Evolutionary conservation across 768 basidiomycete species (phyloP).

Genomic region (Dendrothele bispora): DNA sequence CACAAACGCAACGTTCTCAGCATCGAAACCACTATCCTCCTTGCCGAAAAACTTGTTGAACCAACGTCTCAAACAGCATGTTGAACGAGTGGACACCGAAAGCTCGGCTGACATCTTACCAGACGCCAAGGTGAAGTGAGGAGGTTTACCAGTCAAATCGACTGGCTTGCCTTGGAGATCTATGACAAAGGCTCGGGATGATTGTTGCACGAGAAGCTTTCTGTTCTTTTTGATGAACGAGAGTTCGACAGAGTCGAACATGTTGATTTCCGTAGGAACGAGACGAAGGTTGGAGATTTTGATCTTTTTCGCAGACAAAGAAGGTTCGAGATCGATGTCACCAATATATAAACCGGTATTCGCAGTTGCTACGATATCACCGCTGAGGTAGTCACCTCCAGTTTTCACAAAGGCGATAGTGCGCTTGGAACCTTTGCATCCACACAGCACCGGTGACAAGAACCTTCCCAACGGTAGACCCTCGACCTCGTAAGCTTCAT

Average conservation of each 20-base stretch:
- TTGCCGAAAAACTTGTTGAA: background rate
- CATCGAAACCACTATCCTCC: slow-evolving; percentile 17
- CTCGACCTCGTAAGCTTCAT: slow-evolving; percentile 44
- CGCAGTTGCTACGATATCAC: slow-evolving; percentile 64
- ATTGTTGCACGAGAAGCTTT: slow-evolving; percentile 62
- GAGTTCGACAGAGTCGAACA: slow-evolving; percentile 45
- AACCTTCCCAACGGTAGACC: slow-evolving; percentile 69
- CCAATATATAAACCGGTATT: slow-evolving; percentile 65
- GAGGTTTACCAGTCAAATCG: slow-evolving; percentile 43
- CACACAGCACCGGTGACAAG: slow-evolving; percentile 56
- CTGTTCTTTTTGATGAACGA: slow-evolving; percentile 53
- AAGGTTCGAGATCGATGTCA: slow-evolving; percentile 50
- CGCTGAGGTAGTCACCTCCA: slow-evolving; percentile 58
- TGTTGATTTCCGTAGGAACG: slow-evolving; percentile 51
- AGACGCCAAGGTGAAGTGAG: slow-evolving; percentile 46
- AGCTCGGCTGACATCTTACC: slow-evolving; percentile 63
- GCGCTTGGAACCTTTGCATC: slow-evolving; percentile 39
- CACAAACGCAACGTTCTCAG: slow-evolving; percentile 57
- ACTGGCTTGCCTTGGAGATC: slow-evolving; percentile 48
- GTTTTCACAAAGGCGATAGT: slow-evolving; percentile 66
- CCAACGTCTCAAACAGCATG: background rate
- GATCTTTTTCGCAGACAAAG: slow-evolving; percentile 27
- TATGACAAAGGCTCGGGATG: slow-evolving; percentile 45
- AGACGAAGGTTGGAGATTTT: slow-evolving; percentile 47
- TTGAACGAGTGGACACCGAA: slow-evolving; percentile 35